phyloP scores from a whole-genome alignment of 345 rosid genomes.

The Salix arbutifolia region DNA sequence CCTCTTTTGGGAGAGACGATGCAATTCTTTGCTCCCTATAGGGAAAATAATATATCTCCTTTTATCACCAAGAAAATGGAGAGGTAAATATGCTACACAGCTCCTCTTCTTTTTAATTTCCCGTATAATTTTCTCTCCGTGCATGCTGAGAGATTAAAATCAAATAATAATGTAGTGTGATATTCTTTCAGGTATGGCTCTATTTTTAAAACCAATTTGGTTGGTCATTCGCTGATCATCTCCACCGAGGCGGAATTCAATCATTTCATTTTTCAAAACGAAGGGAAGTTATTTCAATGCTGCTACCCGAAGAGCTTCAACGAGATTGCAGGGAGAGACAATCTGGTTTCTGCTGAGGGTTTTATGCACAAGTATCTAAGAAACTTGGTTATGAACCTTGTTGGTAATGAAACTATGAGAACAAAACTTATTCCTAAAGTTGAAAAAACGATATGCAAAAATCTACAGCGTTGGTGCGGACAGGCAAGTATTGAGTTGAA shows the following conservation, averaged over 20 bases:
- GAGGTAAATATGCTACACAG: slow-evolving; percentile 17
- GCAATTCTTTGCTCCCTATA: background rate
- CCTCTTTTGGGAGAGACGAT: background rate
- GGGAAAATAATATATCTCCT: background rate
- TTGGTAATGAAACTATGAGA: slow-evolving; percentile 32
- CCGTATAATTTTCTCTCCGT: background rate
- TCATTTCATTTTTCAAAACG: slow-evolving; percentile 39
- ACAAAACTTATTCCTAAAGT: slow-evolving; percentile 16
- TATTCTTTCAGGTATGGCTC: slow-evolving; percentile 31
- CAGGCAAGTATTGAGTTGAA: slow-evolving; percentile 26
- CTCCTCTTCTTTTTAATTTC: background rate
- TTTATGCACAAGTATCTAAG: slow-evolving; percentile 31
- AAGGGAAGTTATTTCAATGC: slow-evolving; percentile 29
- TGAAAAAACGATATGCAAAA: slow-evolving; percentile 16
- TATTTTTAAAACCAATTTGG: slow-evolving; percentile 37
- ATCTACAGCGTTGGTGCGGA: slow-evolving; percentile 23
- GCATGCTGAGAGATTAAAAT: too few relatives aligned
- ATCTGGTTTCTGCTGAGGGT: slow-evolving; percentile 24
- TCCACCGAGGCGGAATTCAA: slow-evolving; percentile 40
- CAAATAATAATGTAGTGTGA: too few relatives aligned
- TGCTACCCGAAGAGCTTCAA: slow-evolving; percentile 34
- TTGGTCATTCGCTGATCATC: slow-evolving; percentile 31
- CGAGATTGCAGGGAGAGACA: slow-evolving; percentile 32
- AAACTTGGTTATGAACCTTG: slow-evolving; percentile 27
- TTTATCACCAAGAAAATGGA: background rate